Evolutionary conservation across 768 basidiomycete genomes (phyloP).

Genomic region (Gloeophyllum trabeum): DNA sequence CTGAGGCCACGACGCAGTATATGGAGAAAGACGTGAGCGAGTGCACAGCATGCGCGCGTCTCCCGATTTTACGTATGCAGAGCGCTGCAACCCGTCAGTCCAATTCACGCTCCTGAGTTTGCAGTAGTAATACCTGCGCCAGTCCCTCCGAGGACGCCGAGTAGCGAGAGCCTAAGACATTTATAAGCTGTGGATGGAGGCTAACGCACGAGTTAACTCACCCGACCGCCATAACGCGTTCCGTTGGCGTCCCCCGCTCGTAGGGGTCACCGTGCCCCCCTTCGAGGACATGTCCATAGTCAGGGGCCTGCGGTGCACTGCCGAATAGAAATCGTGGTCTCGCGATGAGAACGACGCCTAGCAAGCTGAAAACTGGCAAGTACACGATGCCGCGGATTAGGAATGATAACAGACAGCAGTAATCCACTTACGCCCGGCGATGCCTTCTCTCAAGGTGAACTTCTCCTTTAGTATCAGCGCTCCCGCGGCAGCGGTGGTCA

Average conservation of each 20-base stretch:
- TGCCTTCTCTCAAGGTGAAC: constrained; percentile 39
- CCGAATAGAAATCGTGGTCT: constrained; percentile 71
- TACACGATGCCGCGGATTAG: background rate
- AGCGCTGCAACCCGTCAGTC: constrained; percentile 21
- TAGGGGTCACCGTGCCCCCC: constrained; percentile 4
- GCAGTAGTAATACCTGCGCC: constrained; percentile 43
- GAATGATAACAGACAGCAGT: too few relatives aligned
- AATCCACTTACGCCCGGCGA: constrained; percentile 42
- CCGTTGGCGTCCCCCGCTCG: constrained; percentile 13
- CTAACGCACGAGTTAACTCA: background rate
- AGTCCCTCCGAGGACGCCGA: constrained; percentile 56
- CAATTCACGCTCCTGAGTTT: background rate
- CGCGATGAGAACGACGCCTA: constrained; percentile 75
- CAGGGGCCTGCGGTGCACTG: constrained; percentile 7
- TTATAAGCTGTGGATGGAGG: background rate
- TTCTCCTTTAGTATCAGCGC: constrained; percentile 51
- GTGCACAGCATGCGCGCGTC: constrained; percentile 67
- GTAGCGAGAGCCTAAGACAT: constrained; percentile 37
- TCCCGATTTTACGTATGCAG: constrained; percentile 58
- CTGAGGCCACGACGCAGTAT: constrained; percentile 34
- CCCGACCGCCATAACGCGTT: constrained; percentile 45
- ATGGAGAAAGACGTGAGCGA: constrained; percentile 55
- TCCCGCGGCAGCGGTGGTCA: constrained; percentile 50
- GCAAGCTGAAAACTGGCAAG: constrained; percentile 44
- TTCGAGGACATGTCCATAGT: background rate